Base-by-base conservation (phyloP, 805 yeast species). In the Clavispora asparagi region DNA sequence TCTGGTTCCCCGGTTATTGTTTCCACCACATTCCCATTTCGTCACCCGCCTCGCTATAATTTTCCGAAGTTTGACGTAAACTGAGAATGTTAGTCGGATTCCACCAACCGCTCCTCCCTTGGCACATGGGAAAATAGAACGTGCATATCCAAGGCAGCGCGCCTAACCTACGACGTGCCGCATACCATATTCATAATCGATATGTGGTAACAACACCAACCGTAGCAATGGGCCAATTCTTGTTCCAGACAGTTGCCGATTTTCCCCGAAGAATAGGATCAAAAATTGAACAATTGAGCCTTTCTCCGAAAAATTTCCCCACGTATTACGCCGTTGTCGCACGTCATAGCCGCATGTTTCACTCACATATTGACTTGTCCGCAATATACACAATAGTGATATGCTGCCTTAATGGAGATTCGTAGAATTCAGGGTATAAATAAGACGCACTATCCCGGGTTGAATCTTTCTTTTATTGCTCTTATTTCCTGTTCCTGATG, bases 311-410 rank as follows among this genome's bases (percentile, higher is more conserved):
- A 11, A 12, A 29, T 29, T 10, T 29, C n/a, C 5, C 31, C n/a
- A 4, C 31, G 31, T 29, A 29, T 10, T 6, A 11, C n/a, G 31
- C 31, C 31, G 35, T 17, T 17, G 25, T 17, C 13, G 37, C 25
- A 16, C 5, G 12, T 33, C 25, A 10, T 17, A 16, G 11, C 25
- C 25, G 9, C 12, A 17, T 17, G 37, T 33, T 33, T 33, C 37
- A 33, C 23, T 16, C 8, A 33, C 37, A 16, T 16, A 19, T 27
- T 14, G 25, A 1, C 23, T 38, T n/a, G n/a, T 42, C 40, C 39
- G 12, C 26, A 33, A 29, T 9, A 11, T 31, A 25, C 19, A 39
- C 41, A 44, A 50, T 52, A 51, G 48, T 45, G 14, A 44, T 53
- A 5, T 37, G 41, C 41, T 14, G 29, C 35, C 14, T 39, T 26